Evolutionary conservation across 2,329 filamentous ascomycete genomes (phyloP).

Genomic region (Fusarium torreyae): DNA sequence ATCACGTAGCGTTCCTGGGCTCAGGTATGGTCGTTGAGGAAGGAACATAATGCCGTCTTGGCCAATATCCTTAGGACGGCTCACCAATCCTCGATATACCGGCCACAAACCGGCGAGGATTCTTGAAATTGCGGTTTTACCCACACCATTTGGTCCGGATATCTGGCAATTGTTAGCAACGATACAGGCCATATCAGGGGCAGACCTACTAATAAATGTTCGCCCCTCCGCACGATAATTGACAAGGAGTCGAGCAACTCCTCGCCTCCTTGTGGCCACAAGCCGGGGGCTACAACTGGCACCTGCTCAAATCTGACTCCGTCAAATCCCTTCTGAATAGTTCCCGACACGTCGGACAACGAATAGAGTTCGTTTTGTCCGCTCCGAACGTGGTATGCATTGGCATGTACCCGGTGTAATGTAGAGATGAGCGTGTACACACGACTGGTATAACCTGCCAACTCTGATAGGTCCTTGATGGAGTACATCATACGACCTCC

Average conservation of each 20-base stretch:
- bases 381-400: slow-evolving; percentile 81
- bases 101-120: slow-evolving; percentile 96
- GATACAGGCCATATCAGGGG: background rate
- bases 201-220: slow-evolving; percentile 81
- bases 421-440: slow-evolving; percentile 97
- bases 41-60: slow-evolving; percentile 98
- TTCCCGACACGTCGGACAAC: slow-evolving; percentile 91
- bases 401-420: slow-evolving; percentile 91
- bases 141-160: slow-evolving; percentile 93
- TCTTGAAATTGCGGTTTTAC: slow-evolving; percentile 90
- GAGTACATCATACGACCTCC: slow-evolving; percentile 99
- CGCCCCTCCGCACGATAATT: slow-evolving; percentile 89
- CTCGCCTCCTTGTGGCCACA: slow-evolving; percentile 93
- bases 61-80: slow-evolving; percentile 83
- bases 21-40: slow-evolving; percentile 92
- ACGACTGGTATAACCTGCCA: slow-evolving; percentile 95
- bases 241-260: slow-evolving; percentile 91
- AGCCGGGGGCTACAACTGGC: slow-evolving; percentile 87
- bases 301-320: slow-evolving; percentile 94
- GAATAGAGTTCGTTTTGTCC: slow-evolving; percentile 87
- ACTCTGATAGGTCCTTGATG: slow-evolving; percentile 96
- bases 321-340: slow-evolving; percentile 94
- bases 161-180: slow-evolving; percentile 65
- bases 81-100: slow-evolving; percentile 92
- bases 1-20: slow-evolving; percentile 91